Conservation (phyloP, 75 land plant genomes). For the Picea glauca region DNA sequence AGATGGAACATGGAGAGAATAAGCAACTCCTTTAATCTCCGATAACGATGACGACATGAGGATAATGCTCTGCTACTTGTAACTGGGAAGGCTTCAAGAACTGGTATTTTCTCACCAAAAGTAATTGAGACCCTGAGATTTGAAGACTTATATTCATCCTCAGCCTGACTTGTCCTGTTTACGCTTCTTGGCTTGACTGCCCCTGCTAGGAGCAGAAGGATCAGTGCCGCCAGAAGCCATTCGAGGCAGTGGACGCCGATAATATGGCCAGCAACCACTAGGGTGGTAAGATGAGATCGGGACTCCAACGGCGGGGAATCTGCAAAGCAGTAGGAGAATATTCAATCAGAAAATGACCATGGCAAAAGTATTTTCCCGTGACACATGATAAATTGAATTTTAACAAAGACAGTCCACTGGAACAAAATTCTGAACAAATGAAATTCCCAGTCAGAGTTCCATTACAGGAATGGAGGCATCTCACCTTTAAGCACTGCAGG, state of each 20-base stretch:
- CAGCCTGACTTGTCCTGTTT: not conserved
- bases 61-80: not conserved
- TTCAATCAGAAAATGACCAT: not conserved
- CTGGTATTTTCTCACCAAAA: not conserved
- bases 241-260: slow-evolving; percentile 4
- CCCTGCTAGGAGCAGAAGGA: not conserved
- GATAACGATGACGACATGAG: slow-evolving; percentile 2
- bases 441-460: not conserved
- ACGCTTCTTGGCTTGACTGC: not conserved
- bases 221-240: slow-evolving; percentile 2
- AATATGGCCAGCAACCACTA: not conserved
- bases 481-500: slow-evolving; percentile 53
- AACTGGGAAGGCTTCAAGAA: slow-evolving; percentile 4
- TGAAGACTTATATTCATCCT: not conserved
- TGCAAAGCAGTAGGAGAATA: not conserved
- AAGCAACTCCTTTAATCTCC: not conserved
- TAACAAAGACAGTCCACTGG: not conserved
- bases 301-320: slow-evolving; percentile 12
- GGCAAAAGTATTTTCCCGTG: not conserved
- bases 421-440: not conserved
- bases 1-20: not conserved
- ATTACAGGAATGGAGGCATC: slow-evolving; percentile 1
- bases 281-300: slow-evolving; percentile 4
- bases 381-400: not conserved
- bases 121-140: not conserved